Evolutionary conservation across 2,329 filamentous ascomycete species (phyloP).

Genomic region (Fusarium napiforme): DNA sequence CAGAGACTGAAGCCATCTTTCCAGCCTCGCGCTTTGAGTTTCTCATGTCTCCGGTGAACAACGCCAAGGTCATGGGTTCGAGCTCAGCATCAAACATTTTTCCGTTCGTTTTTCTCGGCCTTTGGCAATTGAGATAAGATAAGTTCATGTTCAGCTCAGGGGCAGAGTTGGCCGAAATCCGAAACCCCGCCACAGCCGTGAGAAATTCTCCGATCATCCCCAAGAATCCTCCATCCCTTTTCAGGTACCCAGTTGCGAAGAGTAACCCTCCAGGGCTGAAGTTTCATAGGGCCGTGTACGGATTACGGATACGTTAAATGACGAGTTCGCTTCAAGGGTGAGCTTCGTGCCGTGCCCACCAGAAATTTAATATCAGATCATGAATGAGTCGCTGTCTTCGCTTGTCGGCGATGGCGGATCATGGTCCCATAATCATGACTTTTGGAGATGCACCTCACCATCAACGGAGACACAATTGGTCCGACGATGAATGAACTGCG

Average conservation of each 20-base stretch:
- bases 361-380: not conserved
- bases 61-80: not conserved
- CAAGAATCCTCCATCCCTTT: conserved; percentile 11
- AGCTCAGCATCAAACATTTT: not conserved
- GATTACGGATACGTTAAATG: not conserved
- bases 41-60: not conserved
- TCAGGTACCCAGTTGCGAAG: conserved; percentile 1
- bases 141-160: not conserved
- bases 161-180: not conserved
- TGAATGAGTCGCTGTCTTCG: not conserved
- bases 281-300: not conserved
- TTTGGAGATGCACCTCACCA: rapidly evolving
- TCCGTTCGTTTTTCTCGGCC: not conserved
- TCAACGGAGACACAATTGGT: too few relatives aligned
- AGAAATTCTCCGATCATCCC: conserved; percentile 15
- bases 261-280: not conserved
- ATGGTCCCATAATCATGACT: not conserved
- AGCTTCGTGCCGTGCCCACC: not conserved
- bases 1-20: not conserved
- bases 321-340: not conserved
- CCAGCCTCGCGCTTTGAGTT: not conserved
- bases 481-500: rapidly evolving
- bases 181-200: not conserved
- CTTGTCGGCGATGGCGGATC: not conserved
- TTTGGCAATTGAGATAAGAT: conserved; percentile 3